Percentiles rank a stretch among this genome's conserved stretches.
Evolutionary conservation across 2,329 filamentous ascomycete species (phyloP).

Genomic region (Purpureocillium takamizusanense): DNA sequence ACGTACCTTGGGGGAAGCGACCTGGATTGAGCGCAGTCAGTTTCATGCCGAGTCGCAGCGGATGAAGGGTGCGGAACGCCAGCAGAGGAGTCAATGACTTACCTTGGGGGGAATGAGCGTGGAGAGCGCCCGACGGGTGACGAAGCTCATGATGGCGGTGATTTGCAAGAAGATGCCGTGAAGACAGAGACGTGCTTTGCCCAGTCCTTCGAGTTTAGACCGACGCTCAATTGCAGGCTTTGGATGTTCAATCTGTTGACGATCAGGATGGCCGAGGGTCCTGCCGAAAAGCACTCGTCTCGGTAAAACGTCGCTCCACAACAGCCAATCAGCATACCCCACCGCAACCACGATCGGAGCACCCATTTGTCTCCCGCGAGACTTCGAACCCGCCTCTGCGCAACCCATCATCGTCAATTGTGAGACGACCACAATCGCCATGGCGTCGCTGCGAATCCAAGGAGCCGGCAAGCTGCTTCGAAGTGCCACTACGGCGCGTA

Average conservation of each 20-base stretch:
- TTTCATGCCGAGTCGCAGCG: constrained; percentile 16
- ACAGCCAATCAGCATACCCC: constrained; percentile 29
- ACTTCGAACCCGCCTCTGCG: constrained; percentile 15
- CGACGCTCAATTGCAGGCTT: constrained; percentile 25
- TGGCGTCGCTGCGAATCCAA: constrained; percentile 58
- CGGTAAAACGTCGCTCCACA: constrained; percentile 34
- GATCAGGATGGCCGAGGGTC: constrained; percentile 16
- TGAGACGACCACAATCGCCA: constrained; percentile 26
- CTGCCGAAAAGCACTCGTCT: constrained; percentile 41
- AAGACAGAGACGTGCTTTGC: constrained; percentile 16
- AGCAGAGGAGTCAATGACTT: constrained; percentile 19
- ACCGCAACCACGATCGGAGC: constrained; percentile 13
- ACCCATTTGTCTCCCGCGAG: background rate
- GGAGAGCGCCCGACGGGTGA: constrained; percentile 84
- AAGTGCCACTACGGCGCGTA: constrained; percentile 28
- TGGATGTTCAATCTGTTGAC: constrained; percentile 15
- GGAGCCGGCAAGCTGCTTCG: constrained; percentile 43
- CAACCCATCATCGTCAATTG: constrained; percentile 18
- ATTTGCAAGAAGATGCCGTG: constrained; percentile 10
- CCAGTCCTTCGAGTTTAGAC: constrained; percentile 20
- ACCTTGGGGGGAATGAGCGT: constrained; percentile 99
- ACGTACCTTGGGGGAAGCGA: constrained; percentile 73
- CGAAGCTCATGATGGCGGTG: constrained; percentile 75
- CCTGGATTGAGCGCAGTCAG: constrained; percentile 41
- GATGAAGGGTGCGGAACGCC: constrained; percentile 2